Base-by-base conservation (phyloP, 495 filamentous ascomycete species). In the Hypoxylon fuscum region DNA sequence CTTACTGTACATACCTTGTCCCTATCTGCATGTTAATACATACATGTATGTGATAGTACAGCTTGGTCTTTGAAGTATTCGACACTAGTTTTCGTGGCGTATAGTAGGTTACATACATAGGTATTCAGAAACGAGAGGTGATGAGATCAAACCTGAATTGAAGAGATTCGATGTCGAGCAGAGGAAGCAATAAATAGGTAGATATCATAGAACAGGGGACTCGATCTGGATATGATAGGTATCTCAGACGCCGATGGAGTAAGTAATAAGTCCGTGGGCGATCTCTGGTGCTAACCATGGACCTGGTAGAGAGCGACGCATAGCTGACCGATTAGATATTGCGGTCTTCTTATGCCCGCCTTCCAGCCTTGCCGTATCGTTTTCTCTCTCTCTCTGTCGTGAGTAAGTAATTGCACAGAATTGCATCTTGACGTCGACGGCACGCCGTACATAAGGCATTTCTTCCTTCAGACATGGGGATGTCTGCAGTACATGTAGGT, bases 201-300 rank as follows among this genome's bases (percentile, higher is more conserved):
- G 8, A 54, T 32, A 23, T 43, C 27, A 23, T 62, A 55, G 46
- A 55, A 25, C 31, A 35, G 5, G 45, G 17, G 56, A 18, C 9
- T 25, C 20, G 59, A 51, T 51, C 38, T 44, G 12, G 52, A 62
- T 40, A 42, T 44, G n/a, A 23, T 34, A 27, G 25, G 25, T n/a
- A 32, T 34, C 35, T 37, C 17, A 54, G 17, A 48, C 12, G 42
- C 42, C 41, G 42, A 48, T 23, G 35, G 37, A 62, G 44, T 49
- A 34, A 62, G 37, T 29, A 48, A 37, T 48, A 55, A 55, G 59
- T 62, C 59, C 51, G 59, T 27, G 45, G 15, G 7, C 42, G 43
- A 55, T 50, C 35, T 46, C 41, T 9, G 21, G 37, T 48, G 43
- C 21, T 25, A 32, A 59, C 40, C 38, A 18, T 20, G n/a, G 52